phyloP scores from a whole-genome alignment of 495 filamentous ascomycete genomes.

The Thermochaetoides thermophila region DNA sequence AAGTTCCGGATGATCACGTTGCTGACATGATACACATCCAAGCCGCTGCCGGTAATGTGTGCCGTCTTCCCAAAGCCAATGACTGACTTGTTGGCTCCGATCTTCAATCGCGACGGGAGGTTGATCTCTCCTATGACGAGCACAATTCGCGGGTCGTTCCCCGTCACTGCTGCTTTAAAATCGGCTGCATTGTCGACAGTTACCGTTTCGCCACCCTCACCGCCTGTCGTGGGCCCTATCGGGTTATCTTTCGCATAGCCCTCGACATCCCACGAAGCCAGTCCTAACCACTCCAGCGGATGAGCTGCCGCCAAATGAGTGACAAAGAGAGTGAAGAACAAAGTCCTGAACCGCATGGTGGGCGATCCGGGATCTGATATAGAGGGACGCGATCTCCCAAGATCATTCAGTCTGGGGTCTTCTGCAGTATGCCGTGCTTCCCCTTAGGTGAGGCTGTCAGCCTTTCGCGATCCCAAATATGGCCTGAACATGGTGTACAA shows the following conservation, averaged over 20 bases:
- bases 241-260: conserved; percentile 26
- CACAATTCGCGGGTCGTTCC: conserved; percentile 29
- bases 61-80: conserved; percentile 31
- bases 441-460: background rate
- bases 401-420: too few species aligned
- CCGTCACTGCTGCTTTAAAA: conserved; percentile 32
- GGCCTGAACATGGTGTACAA: too few species aligned
- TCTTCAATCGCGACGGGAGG: conserved; percentile 24
- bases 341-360: conserved; percentile 7
- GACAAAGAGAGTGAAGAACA: conserved; percentile 1
- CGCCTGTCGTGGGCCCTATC: conserved; percentile 39
- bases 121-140: conserved; percentile 32
- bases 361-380: background rate
- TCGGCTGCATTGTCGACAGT: conserved; percentile 40
- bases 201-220: conserved; percentile 39
- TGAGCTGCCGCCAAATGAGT: conserved; percentile 1
- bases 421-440: too few species aligned
- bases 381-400: background rate
- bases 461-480: too few species aligned
- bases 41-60: conserved; percentile 22
- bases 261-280: conserved; percentile 14
- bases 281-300: conserved; percentile 1
- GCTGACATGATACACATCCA: conserved; percentile 29
- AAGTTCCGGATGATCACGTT: conserved; percentile 51
- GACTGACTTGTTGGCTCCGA: conserved; percentile 42